Base-by-base conservation (phyloP, 2,329 filamentous ascomycete genomes). In the Penicillium aurantiogriseum region DNA sequence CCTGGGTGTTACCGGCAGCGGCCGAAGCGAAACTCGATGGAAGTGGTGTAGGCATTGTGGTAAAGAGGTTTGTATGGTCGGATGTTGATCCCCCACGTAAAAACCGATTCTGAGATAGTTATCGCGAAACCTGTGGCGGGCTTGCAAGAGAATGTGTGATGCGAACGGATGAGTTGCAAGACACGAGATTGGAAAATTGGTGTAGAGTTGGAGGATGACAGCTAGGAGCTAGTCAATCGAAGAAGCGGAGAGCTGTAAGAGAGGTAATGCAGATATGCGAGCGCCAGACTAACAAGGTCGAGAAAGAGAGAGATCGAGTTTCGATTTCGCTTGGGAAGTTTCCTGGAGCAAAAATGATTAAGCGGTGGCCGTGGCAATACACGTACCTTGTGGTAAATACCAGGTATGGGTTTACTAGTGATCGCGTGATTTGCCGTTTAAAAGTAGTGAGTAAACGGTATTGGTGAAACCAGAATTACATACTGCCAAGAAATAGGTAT, bases 11-110 rank as follows among this genome's bases (percentile, higher is more conserved):
- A 76, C 89, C 89, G 74, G 89, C 89, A 67, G 89, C 89, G 69
- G 89, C 89, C 72, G 89, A 91, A 74, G 89, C 89, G 79, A 92
- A 92, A 82, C 88, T 92, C 68, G 89, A 91, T 69, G 88, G 87
- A 76, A 91, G 84, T 79, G 89, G 87, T 74, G 87, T 85, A 79
- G 88, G 85, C 88, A 91, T 83, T 69, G 66, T 77, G 68, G 56
- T 59, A 62, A 55, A 59, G 56, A 60, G 58, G 61, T 42, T 62
- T 54, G 57, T 61, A 55, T 57, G 61, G 62, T 59, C 58, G 60
- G 62, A 67, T 61, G 44, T 55, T 58, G 58, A 65, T 64, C 63
- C 62, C 62, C 59, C 63, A 63, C 64, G 56, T 61, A 65, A 62
- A 59, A 64, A 62, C 61, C 43, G 58, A 54, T 59, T 58, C 40